Evolutionary conservation across 2,329 filamentous ascomycete species (phyloP), one percentile per base, ranked within the genome.

Genomic region (Ophiostoma sp.): DNA sequence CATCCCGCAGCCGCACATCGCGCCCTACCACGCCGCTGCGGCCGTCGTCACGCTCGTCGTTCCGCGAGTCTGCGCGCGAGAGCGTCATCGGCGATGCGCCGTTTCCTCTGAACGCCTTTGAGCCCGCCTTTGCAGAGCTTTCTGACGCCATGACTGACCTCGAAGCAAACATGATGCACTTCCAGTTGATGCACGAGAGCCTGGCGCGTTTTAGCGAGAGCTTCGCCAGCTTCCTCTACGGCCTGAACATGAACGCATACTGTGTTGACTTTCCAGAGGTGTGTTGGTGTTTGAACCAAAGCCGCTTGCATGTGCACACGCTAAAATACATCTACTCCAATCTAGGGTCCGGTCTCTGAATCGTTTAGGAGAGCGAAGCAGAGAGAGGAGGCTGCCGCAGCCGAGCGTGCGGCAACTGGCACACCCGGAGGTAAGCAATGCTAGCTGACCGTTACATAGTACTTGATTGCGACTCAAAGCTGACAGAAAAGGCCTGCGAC

Each of bases 211-310:
- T 99, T 79, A 94, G 89, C 78, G 95, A 99, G 82, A 96, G 91
- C 75, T 99, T 99, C 78, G 93, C 93, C 0, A 92, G 90, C 73
- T 98, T 99, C 75, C 80, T 99, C 63, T 99, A 98, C 75, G 95
- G 95, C 1, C 78, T 99, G 76, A 98, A 98, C 76, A 97, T 99
- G 93, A 98, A 97, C 78, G 95, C 95, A 1, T 99, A 98, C 77
- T 98, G 94, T 77, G 93, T 98, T 44, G 95, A 99, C 77, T 99
- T 97, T 72, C 91, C 93, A 0, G 95, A 99, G 86, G 93, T 93
- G 79, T 47, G 47, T 55, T 27, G 42, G 3, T 44, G 12, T 44
- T 7, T 44, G 42, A 44, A 9, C 42, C 27, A 27, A 27, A 27
- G 27, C 36, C 3, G 47, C 47, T 18, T 16, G 12, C 14, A 18